Evolutionary conservation across 1,284 basidiomycete species (phyloP), one percentile per base, ranked within the genome.

Genomic region (Cryptococcus depauperatus): DNA sequence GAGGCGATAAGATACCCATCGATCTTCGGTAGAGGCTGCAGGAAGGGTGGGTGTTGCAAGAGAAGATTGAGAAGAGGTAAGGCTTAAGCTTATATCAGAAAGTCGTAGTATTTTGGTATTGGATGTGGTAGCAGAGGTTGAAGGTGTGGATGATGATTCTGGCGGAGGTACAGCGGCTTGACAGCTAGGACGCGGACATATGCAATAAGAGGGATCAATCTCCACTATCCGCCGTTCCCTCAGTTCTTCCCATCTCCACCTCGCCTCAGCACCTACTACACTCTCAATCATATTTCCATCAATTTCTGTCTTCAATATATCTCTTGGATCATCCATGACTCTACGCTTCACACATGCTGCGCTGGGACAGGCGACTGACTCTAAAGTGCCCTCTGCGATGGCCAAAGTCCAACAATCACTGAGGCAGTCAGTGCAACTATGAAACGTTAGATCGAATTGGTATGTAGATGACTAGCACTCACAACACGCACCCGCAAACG

Each of bases 241-340:
- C 18, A 69, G 48, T 42, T 50, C 47, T 35, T 59, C 51, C 60
- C 61, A 68, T 44, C 66, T 41, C 26, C 51, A 50, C 11, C 50
- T 42, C 37, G 65, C 43, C 5, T 62, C 59, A 10, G 55, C 38
- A 5, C 67, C 64, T 2, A 67, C 59, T 16, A 73, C 71, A 19
- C 74, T 72, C 54, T 79, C 71, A 1, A 91, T 85, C 27, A 90
- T 68, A 63, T 89, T 77, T 18, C 84, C 80, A 46, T 76, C 53
- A 13, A 37, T 38, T 7, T 58, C 41, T 23, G 27, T 19, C 21
- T 46, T 48, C 9, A 26, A 41, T 11, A 44, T 25, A n/a, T 35
- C 0, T 14, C 7, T 10, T 4, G 21, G 16, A 29, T 59, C 49
- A 22, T 51, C 43, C 16, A 54, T 50, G 5, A 56, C 51, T 2